Conservation (phyloP, 1,284 basidiomycete species). For the Austropuccinia psidii region DNA sequence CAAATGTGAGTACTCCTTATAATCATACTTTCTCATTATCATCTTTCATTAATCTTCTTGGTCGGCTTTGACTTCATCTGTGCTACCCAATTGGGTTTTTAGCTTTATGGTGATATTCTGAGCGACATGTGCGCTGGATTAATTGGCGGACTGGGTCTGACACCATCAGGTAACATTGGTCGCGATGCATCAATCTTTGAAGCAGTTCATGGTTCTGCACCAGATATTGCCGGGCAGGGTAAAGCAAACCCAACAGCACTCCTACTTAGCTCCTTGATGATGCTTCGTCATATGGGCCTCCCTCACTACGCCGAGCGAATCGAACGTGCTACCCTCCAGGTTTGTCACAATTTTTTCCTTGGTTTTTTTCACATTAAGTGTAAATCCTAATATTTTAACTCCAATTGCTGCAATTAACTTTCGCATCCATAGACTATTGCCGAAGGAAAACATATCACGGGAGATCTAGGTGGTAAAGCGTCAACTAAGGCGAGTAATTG, state of each 20-base stretch:
- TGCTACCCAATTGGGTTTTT: no score
- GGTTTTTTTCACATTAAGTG: conserved; percentile 44
- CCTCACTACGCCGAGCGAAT: conserved; percentile 78
- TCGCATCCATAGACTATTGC: conserved; percentile 68
- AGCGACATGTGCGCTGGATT: conserved; percentile 99
- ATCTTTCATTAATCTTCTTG: not conserved
- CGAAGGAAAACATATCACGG: conserved; percentile 84
- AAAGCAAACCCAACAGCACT: conserved; percentile 97
- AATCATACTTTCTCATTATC: not conserved
- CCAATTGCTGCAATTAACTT: not conserved
- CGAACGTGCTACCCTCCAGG: conserved; percentile 77
- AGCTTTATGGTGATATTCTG: conserved; percentile 67
- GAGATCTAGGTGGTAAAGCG: conserved; percentile 84
- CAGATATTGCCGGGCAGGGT: conserved; percentile 60
- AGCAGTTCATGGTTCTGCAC: conserved; percentile 85
- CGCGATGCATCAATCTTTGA: conserved; percentile 99
- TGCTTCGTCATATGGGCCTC: conserved; percentile 85
- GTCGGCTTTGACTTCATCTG: not conserved
- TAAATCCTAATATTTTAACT: conserved; percentile 5
- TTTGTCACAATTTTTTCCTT: conserved; percentile 49
- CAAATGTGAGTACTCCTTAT: conserved; percentile 61
- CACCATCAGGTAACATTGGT: conserved; percentile 97
- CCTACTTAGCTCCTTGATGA: conserved; percentile 90
- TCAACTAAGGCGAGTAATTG: conserved; percentile 54
- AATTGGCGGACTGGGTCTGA: conserved; percentile 94